Base-by-base conservation (phyloP, 768 basidiomycete genomes). In the Hemileccinum rubropunctum region DNA sequence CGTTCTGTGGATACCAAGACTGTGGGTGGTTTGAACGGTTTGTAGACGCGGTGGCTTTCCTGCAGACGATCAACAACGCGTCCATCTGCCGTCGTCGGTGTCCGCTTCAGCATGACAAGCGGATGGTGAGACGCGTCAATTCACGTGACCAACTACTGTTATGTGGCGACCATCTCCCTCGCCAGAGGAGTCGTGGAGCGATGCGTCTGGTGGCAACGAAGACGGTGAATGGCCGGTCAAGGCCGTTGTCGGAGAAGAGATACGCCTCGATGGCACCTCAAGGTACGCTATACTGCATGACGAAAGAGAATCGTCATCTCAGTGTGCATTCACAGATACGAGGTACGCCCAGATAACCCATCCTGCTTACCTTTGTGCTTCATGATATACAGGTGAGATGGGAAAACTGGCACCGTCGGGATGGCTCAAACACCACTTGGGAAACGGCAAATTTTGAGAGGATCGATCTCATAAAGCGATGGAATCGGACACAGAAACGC, bases 21-120 rank as follows among this genome's bases (percentile, higher is more conserved):
- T 1, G 83, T 77, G 4, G 91, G 91, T 1, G 84, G 73, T 63
- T 90, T 91, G 76, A 91, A 93, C 0, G 88, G 91, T 59, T 85
- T 84, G 71, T 83, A 85, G 26, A 91, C 69, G 42, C 88, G 82
- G 14, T 70, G 74, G 58, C 85, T 89, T 63, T 89, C 89, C 45
- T 82, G 80, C 0, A 87, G 77, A 56, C 83, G 75, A 59, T 87
- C 83, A 6, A 88, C 73, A 11, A 74, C 69, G 57, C 80, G 81
- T 26, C 89, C 88, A 50, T 91, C 88, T 17, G 72, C 68, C 1
- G 84, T 88, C 0, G 83, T 84, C 21, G 89, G 89, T 10, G 72
- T 67, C 13, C 88, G 81, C 50, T 78, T 80, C 28, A 91, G 74
- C 89, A 91, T 91, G 48, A 59, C n/a, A 36, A 14, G 18, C 15